A percentile compares a stretch with the other conserved stretches of the same genome.
Conservation (phyloP, 2,329 filamentous ascomycete species). For the Trichoderma brevicompactum region DNA sequence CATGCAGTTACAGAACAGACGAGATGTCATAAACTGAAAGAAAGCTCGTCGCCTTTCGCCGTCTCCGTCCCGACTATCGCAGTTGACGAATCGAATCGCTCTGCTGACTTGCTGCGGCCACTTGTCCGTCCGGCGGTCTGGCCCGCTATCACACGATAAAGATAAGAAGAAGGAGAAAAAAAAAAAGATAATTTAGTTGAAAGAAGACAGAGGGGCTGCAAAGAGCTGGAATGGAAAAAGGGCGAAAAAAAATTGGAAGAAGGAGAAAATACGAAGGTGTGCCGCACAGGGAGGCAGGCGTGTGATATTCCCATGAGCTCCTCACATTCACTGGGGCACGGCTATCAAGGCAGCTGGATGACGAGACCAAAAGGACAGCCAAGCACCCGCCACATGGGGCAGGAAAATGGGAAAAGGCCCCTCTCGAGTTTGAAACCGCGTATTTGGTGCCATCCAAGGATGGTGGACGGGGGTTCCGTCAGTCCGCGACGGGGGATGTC, state of each 20-base stretch:
- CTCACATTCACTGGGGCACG: constrained; percentile 25
- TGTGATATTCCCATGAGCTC: constrained; percentile 23
- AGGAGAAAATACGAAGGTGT: constrained; percentile 29
- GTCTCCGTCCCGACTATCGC: constrained; percentile 8
- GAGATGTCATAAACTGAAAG: background rate
- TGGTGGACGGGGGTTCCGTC: constrained; percentile 18
- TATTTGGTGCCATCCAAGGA: constrained; percentile 22
- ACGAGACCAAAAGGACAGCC: constrained; percentile 6
- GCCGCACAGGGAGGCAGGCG: constrained; percentile 23
- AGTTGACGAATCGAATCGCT: constrained; percentile 22
- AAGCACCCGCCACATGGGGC: constrained; percentile 23
- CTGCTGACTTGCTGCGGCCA: constrained; percentile 7
- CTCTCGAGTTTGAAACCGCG: constrained; percentile 27
- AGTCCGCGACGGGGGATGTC: constrained; percentile 10
- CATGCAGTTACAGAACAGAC: background rate
- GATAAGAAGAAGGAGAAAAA: background rate
- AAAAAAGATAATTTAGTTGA: background rate
- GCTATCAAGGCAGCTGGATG: constrained; percentile 10
- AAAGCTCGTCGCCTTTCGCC: constrained; percentile 5
- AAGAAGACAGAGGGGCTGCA: constrained; percentile 14
- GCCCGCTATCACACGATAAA: constrained; percentile 8
- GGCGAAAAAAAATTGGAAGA: background rate
- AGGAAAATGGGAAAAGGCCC: constrained; percentile 5
- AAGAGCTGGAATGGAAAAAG: constrained; percentile 4
- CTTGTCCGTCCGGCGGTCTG: constrained; percentile 17